Evolutionary conservation across 176 grass and related monocot species (phyloP).

Genomic region (Cenchrus purpureus): DNA sequence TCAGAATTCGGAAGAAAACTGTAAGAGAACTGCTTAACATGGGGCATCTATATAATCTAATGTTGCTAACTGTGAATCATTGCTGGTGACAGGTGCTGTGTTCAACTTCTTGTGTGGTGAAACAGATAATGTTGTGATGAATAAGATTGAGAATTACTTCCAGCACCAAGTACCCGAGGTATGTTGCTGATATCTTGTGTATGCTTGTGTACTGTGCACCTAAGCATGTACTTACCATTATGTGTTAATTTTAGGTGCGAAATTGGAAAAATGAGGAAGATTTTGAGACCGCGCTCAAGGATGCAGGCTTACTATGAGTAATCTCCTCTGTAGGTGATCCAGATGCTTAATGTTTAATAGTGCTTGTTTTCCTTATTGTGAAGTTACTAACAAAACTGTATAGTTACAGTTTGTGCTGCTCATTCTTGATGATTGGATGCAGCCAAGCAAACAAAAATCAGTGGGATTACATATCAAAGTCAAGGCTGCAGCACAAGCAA

Average conservation of each 20-base stretch:
- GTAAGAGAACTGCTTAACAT: neutral
- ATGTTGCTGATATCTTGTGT: neutral
- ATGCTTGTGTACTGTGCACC: neutral
- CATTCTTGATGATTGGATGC: no score
- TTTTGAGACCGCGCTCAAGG: constrained; percentile 84
- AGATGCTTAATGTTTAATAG: no score
- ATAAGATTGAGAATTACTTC: constrained; percentile 86
- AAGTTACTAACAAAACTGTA: no score
- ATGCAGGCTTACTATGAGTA: constrained; percentile 76
- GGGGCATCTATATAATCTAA: no score
- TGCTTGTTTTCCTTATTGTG: no score
- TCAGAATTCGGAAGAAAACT: neutral
- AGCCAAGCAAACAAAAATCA: no score
- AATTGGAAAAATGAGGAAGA: constrained; percentile 82
- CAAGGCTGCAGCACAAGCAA: no score
- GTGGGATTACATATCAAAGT: no score
- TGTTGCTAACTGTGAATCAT: constrained; percentile 16
- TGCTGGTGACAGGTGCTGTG: constrained; percentile 79
- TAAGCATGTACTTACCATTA: neutral
- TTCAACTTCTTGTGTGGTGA: constrained; percentile 87
- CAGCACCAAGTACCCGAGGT: constrained; percentile 71
- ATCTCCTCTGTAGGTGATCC: neutral
- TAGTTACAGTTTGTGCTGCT: no score
- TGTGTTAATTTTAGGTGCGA: constrained; percentile 45
- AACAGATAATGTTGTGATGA: constrained; percentile 75